Percentiles rank a stretch among this genome's conserved stretches.
phyloP scores from a whole-genome alignment of 2,329 filamentous ascomycete genomes.

The Fusarium neocosmosporiellum region DNA sequence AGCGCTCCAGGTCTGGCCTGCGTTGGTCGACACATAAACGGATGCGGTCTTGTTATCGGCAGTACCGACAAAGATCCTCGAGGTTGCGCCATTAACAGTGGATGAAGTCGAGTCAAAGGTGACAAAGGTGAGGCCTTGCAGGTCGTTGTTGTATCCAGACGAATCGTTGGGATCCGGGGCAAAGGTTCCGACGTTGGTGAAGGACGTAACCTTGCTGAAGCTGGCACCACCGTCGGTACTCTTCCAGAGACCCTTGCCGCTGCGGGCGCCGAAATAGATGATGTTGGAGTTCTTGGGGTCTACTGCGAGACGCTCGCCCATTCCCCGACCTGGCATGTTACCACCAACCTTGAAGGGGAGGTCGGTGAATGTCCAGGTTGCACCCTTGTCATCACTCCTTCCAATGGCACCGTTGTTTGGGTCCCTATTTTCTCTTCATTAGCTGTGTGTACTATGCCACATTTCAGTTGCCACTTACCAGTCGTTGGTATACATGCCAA shows the following conservation, averaged over 20 bases:
- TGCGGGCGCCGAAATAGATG: constrained; percentile 68
- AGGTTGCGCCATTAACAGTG: constrained; percentile 58
- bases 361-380: constrained; percentile 60
- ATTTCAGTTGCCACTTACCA: constrained; percentile 42
- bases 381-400: constrained; percentile 64
- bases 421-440: constrained; percentile 50
- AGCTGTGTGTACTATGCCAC: fast-evolving
- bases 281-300: constrained; percentile 68
- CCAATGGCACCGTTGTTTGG: constrained; percentile 66
- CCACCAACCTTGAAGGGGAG: constrained; percentile 70
- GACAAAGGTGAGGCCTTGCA: constrained; percentile 61
- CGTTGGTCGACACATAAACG: constrained; percentile 65
- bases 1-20: constrained; percentile 63
- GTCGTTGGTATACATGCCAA: constrained; percentile 69
- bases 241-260: constrained; percentile 69
- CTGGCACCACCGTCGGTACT: constrained; percentile 66
- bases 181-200: constrained; percentile 63
- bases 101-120: constrained; percentile 66
- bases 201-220: constrained; percentile 63
- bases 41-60: constrained; percentile 64
- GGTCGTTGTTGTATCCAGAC: constrained; percentile 58
- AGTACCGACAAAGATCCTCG: constrained; percentile 66
- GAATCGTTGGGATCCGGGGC: constrained; percentile 57
- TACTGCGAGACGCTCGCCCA: constrained; percentile 68
- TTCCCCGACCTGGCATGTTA: constrained; percentile 71